A percentile compares a stretch with the other conserved stretches of the same genome.
Conservation (phyloP, 148 eudicot genomes). For the Drosera capensis region DNA sequence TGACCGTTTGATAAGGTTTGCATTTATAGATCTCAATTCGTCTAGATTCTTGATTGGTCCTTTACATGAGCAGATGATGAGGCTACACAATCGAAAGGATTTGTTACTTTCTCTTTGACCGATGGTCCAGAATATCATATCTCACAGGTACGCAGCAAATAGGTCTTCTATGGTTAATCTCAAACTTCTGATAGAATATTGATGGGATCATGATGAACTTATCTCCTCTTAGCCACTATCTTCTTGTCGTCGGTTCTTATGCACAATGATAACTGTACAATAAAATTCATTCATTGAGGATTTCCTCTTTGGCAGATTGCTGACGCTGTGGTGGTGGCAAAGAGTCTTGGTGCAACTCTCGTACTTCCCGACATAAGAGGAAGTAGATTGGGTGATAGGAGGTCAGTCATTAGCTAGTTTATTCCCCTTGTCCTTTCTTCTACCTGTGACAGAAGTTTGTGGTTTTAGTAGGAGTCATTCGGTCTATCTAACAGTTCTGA, state of each 20-base stretch:
- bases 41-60: slow-evolving; percentile 6
- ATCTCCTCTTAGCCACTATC: neutral
- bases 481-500: too few relatives aligned
- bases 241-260: too few relatives aligned
- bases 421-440: neutral
- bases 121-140: slow-evolving; percentile 97
- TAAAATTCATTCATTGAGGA: neutral
- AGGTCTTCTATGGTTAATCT: neutral
- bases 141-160: slow-evolving; percentile 53
- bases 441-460: neutral
- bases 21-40: too few relatives aligned
- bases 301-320: slow-evolving; percentile 37
- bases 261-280: neutral
- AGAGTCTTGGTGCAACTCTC: slow-evolving; percentile 78
- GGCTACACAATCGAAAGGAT: slow-evolving; percentile 38
- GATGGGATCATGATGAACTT: too few relatives aligned
- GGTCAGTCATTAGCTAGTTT: slow-evolving; percentile 20
- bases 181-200: neutral
- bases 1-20: too few relatives aligned
- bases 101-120: slow-evolving; percentile 75
- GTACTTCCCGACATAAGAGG: slow-evolving; percentile 94
- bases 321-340: slow-evolving; percentile 87
- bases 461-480: too few relatives aligned
- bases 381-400: slow-evolving; percentile 68
- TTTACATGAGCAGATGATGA: slow-evolving; percentile 31